A percentile compares a stretch with the other conserved stretches of the same genome.
Conservation (phyloP, 164 flowering plant species). For the Cinnamomum chago region DNA sequence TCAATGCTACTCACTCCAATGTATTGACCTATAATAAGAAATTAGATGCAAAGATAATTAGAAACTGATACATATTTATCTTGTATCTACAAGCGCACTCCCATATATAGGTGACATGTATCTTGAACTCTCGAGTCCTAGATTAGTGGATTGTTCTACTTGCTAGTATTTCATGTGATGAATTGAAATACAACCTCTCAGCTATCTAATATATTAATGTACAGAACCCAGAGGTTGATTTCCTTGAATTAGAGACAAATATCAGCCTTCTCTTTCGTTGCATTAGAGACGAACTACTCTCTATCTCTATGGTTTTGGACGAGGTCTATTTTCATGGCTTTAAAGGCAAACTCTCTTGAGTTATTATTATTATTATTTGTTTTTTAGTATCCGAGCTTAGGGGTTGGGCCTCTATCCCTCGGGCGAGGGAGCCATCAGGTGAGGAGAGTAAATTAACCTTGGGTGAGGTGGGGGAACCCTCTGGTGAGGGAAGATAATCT, state of each 20-base stretch:
- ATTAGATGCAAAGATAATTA: not conserved
- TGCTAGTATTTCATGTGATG: not conserved
- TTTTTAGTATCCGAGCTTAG: too few species aligned
- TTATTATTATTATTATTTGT: too few species aligned
- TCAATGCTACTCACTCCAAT: not conserved
- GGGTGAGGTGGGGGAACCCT: not conserved
- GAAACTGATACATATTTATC: conserved; percentile 5
- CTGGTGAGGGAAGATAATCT: not conserved
- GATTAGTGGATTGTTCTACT: not conserved
- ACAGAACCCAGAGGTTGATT: not conserved
- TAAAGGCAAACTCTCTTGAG: not conserved
- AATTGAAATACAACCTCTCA: not conserved
- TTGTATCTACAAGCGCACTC: conserved; percentile 10
- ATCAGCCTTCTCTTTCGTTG: not conserved
- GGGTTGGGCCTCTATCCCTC: too few species aligned
- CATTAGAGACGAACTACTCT: too few species aligned
- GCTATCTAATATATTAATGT: not conserved
- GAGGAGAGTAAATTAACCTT: too few species aligned
- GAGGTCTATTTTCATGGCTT: not conserved
- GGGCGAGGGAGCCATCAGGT: not conserved
- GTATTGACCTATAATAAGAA: conserved; percentile 4
- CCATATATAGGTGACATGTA: not conserved
- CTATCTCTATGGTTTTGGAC: too few species aligned
- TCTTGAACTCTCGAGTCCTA: not conserved
- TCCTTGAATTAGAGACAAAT: not conserved